Conservation (phyloP, 2,329 filamentous ascomycete genomes). For the Fusarium sp. region DNA sequence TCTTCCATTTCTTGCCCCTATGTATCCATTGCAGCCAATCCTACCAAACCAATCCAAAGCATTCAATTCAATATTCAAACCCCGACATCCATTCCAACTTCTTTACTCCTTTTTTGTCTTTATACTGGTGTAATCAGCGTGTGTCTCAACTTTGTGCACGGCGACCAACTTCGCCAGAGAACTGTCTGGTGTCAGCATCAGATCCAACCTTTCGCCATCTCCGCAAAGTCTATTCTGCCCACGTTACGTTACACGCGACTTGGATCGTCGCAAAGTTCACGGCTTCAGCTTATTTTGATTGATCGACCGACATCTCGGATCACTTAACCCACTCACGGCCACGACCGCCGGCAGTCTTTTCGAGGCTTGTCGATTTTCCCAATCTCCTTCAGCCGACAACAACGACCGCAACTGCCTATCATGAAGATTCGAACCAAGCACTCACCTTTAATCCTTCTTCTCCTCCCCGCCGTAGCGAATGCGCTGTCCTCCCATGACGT, state of each 20-base stretch:
- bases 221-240: constrained; percentile 28
- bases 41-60: constrained; percentile 31
- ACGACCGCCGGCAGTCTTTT: constrained; percentile 21
- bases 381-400: not conserved
- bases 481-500: constrained; percentile 53
- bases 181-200: constrained; percentile 29
- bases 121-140: constrained; percentile 6
- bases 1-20: constrained; percentile 35
- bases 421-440: constrained; percentile 70
- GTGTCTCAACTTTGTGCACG: constrained; percentile 3
- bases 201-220: not conserved
- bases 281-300: constrained; percentile 8
- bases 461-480: constrained; percentile 66
- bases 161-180: not conserved
- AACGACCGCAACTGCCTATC: constrained; percentile 41
- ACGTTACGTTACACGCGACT: constrained; percentile 35
- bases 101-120: constrained; percentile 33
- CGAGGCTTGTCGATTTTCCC: constrained; percentile 12
- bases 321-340: constrained; percentile 16
- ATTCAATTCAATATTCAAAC: constrained; percentile 32
- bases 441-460: constrained; percentile 68
- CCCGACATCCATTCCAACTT: constrained; percentile 31
- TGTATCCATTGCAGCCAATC: constrained; percentile 9
- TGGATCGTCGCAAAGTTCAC: constrained; percentile 27
- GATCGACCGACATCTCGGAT: constrained; percentile 3